Conservation (phyloP, 1,284 basidiomycete species). For the Irpex lacteus region DNA sequence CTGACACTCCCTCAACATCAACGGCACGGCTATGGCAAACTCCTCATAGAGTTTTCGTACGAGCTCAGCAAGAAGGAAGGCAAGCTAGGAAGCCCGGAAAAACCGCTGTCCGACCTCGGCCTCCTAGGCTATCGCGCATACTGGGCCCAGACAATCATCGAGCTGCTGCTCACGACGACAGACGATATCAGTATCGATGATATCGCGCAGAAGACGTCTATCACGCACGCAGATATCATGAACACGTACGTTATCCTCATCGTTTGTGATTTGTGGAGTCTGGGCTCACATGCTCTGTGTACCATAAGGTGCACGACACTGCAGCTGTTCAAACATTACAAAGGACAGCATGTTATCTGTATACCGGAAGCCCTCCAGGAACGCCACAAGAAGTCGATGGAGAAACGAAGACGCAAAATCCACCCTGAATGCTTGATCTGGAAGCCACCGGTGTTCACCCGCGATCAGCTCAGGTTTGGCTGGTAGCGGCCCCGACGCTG, state of each 20-base stretch:
- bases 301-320: conserved; percentile 81
- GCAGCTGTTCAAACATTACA: conserved; percentile 95
- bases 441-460: conserved; percentile 93
- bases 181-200: conserved; percentile 94
- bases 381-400: conserved; percentile 82
- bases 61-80: conserved; percentile 96
- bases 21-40: conserved; percentile 91
- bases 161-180: conserved; percentile 73
- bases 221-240: conserved; percentile 96
- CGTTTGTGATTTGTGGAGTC: not conserved
- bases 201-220: conserved; percentile 95
- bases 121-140: conserved; percentile 93
- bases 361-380: conserved; percentile 91
- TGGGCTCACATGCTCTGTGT: conserved; percentile 10
- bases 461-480: conserved; percentile 87
- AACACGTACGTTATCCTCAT: conserved; percentile 78
- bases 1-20: conserved; percentile 97
- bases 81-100: conserved; percentile 96
- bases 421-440: conserved; percentile 81
- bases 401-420: conserved; percentile 81
- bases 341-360: conserved; percentile 92
- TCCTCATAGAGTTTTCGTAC: conserved; percentile 98
- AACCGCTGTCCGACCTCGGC: conserved; percentile 94
- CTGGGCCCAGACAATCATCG: conserved; percentile 97
- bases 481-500: conserved; percentile 45